Evolutionary conservation across 2,329 filamentous ascomycete species (phyloP).

Genomic region (Colletotrichum sojae): DNA sequence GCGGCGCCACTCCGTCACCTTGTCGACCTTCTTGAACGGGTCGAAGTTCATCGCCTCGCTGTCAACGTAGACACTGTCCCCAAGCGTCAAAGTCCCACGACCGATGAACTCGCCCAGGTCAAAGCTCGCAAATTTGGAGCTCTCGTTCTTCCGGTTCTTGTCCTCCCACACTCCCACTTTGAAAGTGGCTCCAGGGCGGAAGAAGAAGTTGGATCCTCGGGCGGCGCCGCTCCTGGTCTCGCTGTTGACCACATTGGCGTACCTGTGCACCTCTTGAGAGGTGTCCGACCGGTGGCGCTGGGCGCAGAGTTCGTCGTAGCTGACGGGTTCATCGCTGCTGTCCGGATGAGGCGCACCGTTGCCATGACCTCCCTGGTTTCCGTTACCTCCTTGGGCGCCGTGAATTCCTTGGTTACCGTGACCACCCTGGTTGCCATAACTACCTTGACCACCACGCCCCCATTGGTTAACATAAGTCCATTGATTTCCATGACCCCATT

Average conservation of each 20-base stretch:
- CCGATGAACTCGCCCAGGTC: slow-evolving; percentile 42
- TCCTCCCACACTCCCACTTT: slow-evolving; percentile 50
- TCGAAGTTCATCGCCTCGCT: slow-evolving; percentile 51
- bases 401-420: no score
- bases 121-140: slow-evolving; percentile 39
- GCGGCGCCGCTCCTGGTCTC: slow-evolving; percentile 42
- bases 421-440: no score
- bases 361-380: neutral
- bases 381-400: neutral
- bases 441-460: no score
- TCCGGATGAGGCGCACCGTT: neutral
- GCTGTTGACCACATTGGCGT: slow-evolving; percentile 35
- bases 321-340: neutral
- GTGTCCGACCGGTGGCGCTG: neutral
- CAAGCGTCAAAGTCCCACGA: slow-evolving; percentile 44
- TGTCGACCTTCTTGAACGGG: slow-evolving; percentile 49
- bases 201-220: slow-evolving; percentile 49
- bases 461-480: no score
- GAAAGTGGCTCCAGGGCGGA: slow-evolving; percentile 47
- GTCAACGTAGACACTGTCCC: slow-evolving; percentile 48
- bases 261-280: neutral
- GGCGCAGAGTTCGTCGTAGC: neutral
- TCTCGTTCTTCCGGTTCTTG: slow-evolving; percentile 37
- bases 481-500: no score
- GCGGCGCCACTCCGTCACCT: slow-evolving; percentile 47